phyloP scores from a whole-genome alignment of 1,284 basidiomycete species.

The Ceratobasidium theobromae region DNA sequence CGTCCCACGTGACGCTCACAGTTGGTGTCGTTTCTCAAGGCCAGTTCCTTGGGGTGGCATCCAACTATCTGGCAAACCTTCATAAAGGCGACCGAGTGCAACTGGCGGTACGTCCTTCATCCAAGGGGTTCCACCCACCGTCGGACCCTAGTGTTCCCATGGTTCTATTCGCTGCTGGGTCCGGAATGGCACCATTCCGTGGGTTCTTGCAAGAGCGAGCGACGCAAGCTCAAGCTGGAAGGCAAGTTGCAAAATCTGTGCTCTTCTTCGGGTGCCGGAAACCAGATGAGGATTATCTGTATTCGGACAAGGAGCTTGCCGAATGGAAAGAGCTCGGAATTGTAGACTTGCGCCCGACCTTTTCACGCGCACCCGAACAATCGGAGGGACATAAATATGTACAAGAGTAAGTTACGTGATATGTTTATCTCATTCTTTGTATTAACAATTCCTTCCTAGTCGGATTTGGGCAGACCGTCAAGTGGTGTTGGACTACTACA shows the following conservation, averaged over 20 bases:
- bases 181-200: conserved; percentile 56
- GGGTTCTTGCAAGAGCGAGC: conserved; percentile 58
- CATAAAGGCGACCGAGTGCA: conserved; percentile 50
- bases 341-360: conserved; percentile 54
- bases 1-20: conserved; percentile 50
- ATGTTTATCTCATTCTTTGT: background rate
- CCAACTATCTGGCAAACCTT: conserved; percentile 51
- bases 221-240: conserved; percentile 50
- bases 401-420: conserved; percentile 48
- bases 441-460: background rate
- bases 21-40: conserved; percentile 49
- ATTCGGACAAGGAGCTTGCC: conserved; percentile 48
- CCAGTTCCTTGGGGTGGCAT: conserved; percentile 52
- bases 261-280: conserved; percentile 56
- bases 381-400: conserved; percentile 53
- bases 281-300: conserved; percentile 51
- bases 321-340: conserved; percentile 51
- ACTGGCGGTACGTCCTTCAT: conserved; percentile 50
- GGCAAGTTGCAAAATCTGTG: conserved; percentile 49
- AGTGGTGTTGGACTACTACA: background rate
- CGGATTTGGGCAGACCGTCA: conserved; percentile 30
- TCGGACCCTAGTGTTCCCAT: conserved; percentile 49
- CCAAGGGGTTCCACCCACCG: conserved; percentile 53
- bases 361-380: conserved; percentile 47
- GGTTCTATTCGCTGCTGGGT: conserved; percentile 54